A percentile compares a stretch with the other conserved stretches of the same genome.
These are phyloP conservation scores for Aspergillus pseudoviridinutans DNA, from an alignment of 2,329 filamentous ascomycete species.

Conservation along the genomic window DNA sequence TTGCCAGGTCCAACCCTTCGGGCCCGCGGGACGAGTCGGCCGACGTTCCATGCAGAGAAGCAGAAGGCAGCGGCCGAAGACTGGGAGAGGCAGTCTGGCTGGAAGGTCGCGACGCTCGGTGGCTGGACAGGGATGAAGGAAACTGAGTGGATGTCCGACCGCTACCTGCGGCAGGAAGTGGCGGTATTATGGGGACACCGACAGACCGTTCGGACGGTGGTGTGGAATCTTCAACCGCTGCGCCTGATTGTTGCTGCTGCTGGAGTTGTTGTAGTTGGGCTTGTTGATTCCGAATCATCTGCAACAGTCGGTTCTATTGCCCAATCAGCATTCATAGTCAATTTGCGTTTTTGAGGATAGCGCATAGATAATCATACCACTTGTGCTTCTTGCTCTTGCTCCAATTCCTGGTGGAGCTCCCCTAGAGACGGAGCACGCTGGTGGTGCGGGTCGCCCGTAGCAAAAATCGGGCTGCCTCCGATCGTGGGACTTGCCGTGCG, in stretches of 20 bases:
- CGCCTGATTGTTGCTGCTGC: slow-evolving; percentile 28
- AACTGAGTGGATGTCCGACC: slow-evolving; percentile 29
- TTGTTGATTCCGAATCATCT: slow-evolving; percentile 48
- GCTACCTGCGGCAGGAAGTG: slow-evolving; percentile 23
- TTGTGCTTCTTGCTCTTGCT: slow-evolving; percentile 51
- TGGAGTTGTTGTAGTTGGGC: slow-evolving; percentile 41
- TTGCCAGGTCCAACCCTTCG: slow-evolving; percentile 24
- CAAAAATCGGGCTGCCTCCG: slow-evolving; percentile 39
- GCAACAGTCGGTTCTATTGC: slow-evolving; percentile 45
- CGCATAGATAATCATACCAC: slow-evolving; percentile 34
- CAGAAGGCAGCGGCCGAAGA: slow-evolving; percentile 26
- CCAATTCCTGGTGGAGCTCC: slow-evolving; percentile 49
- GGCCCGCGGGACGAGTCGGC: slow-evolving; percentile 19
- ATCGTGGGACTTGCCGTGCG: slow-evolving; percentile 43
- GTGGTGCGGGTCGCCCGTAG: slow-evolving; percentile 45
- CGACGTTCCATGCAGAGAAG: neutral
- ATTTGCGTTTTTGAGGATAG: slow-evolving; percentile 1
- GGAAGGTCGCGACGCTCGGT: slow-evolving; percentile 32
- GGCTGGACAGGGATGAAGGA: slow-evolving; percentile 31
- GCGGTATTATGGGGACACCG: slow-evolving; percentile 28
- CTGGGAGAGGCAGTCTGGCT: slow-evolving; percentile 37
- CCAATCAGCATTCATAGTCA: neutral
- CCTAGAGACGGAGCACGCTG: slow-evolving; percentile 47
- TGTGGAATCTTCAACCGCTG: slow-evolving; percentile 42
- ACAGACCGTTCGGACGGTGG: slow-evolving; percentile 42